Evolutionary conservation across 345 rosid species (phyloP).

Genomic region (Brassica carinata): DNA sequence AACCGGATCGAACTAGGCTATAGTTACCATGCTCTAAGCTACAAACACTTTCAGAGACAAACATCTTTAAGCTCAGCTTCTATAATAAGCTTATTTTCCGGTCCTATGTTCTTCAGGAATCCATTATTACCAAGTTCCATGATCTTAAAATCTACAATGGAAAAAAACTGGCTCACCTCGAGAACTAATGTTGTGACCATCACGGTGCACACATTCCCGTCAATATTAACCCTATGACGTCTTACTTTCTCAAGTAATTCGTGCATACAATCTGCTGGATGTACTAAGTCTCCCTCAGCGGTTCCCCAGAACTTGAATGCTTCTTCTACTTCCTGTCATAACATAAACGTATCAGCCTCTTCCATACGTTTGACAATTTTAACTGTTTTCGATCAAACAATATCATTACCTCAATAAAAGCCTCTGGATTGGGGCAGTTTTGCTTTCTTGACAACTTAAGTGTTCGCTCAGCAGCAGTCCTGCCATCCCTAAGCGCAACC

Average conservation of each 20-base stretch:
- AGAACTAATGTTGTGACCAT: conserved; percentile 98
- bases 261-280: conserved; percentile 97
- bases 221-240: conserved; percentile 85
- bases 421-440: conserved; percentile 84
- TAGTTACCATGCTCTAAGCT: too few species aligned
- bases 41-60: too few species aligned
- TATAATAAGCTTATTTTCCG: not conserved
- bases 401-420: conserved; percentile 66
- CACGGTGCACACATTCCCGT: conserved; percentile 96
- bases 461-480: conserved; percentile 74
- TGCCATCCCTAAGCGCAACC: conserved; percentile 86
- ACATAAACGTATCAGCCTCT: conserved; percentile 7
- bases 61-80: not conserved
- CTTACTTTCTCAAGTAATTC: conserved; percentile 93
- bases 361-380: not conserved
- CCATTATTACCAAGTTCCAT: conserved; percentile 7
- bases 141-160: conserved; percentile 6
- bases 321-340: conserved; percentile 81
- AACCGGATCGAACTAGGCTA: conserved; percentile 22
- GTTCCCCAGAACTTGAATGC: conserved; percentile 91
- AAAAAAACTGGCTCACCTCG: conserved; percentile 60
- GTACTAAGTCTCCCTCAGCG: conserved; percentile 76
- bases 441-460: conserved; percentile 78
- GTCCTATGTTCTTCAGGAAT: too few species aligned
- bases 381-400: not conserved